Conservation (phyloP, 768 basidiomycete genomes). For the Boletales sp. region DNA sequence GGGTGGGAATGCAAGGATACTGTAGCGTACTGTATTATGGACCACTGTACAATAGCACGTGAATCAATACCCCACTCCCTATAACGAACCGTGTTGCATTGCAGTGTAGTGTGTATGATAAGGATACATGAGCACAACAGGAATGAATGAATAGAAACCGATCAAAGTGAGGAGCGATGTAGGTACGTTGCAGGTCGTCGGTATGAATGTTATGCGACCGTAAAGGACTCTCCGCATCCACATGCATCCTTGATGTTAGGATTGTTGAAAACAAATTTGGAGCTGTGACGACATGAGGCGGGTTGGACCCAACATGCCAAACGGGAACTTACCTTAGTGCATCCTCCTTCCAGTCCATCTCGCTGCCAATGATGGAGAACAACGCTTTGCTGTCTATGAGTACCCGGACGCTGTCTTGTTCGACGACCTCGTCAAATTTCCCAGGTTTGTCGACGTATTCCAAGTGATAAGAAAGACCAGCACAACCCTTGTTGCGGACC, state of each 20-base stretch:
- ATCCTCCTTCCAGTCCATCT: constrained; percentile 99
- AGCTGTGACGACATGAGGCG: constrained; percentile 38
- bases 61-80: constrained; percentile 12
- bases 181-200: constrained; percentile 14
- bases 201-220: constrained; percentile 36
- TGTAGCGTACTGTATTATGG: constrained; percentile 14
- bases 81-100: not conserved
- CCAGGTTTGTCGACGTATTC: constrained; percentile 91
- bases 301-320: not conserved
- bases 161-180: constrained; percentile 1
- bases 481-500: constrained; percentile 97
- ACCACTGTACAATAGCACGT: constrained; percentile 6
- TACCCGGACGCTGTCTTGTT: constrained; percentile 92
- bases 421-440: constrained; percentile 94
- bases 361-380: constrained; percentile 97
- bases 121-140: constrained; percentile 24
- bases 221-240: constrained; percentile 93
- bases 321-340: constrained; percentile 57
- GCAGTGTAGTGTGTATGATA: constrained; percentile 16
- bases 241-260: constrained; percentile 95
- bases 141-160: not conserved
- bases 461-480: constrained; percentile 78
- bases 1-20: constrained; percentile 7
- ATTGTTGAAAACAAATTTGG: constrained; percentile 82
- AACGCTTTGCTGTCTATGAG: constrained; percentile 95